Conservation (phyloP, 208 protist genomes). For the Herpetomonas tarakana region DNA sequence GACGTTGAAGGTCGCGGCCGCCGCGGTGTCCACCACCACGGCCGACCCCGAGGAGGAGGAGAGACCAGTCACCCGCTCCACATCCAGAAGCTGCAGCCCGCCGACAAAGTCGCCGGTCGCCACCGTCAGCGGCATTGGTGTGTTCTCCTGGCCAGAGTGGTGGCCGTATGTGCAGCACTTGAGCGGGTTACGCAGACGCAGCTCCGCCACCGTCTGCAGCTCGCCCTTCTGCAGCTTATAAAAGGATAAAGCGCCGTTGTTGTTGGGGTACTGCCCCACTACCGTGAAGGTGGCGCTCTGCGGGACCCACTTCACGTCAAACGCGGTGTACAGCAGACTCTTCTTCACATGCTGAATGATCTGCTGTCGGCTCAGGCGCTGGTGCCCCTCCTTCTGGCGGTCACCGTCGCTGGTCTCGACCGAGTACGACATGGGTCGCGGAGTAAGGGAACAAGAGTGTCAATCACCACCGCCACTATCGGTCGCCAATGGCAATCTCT, state of each 20-base stretch:
- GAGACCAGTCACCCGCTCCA: constrained; percentile 37
- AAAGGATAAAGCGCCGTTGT: constrained; percentile 73
- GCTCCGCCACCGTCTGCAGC: constrained; percentile 49
- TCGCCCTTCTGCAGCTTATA: constrained; percentile 83
- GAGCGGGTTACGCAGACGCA: constrained; percentile 55
- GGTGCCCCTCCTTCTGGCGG: constrained; percentile 24
- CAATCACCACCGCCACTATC: no score
- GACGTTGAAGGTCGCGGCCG: constrained; percentile 37
- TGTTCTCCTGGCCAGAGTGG: constrained; percentile 23
- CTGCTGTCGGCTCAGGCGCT: constrained; percentile 75
- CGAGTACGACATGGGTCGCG: constrained; percentile 18
- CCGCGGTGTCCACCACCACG: constrained; percentile 28
- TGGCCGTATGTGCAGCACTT: constrained; percentile 93
- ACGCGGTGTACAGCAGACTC: constrained; percentile 87
- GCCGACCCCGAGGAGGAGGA: background rate
- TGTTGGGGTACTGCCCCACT: constrained; percentile 88
- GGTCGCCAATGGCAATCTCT: no score
- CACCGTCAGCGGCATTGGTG: constrained; percentile 21
- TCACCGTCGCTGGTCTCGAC: constrained; percentile 14
- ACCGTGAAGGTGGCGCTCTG: constrained; percentile 69
- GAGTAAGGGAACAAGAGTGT: no score
- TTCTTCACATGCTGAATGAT: constrained; percentile 93
- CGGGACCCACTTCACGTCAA: constrained; percentile 91
- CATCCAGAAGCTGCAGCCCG: constrained; percentile 73
- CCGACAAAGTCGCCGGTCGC: constrained; percentile 90